Conservation (phyloP, 176 grass and related monocot genomes). For the Carex scoparia region DNA sequence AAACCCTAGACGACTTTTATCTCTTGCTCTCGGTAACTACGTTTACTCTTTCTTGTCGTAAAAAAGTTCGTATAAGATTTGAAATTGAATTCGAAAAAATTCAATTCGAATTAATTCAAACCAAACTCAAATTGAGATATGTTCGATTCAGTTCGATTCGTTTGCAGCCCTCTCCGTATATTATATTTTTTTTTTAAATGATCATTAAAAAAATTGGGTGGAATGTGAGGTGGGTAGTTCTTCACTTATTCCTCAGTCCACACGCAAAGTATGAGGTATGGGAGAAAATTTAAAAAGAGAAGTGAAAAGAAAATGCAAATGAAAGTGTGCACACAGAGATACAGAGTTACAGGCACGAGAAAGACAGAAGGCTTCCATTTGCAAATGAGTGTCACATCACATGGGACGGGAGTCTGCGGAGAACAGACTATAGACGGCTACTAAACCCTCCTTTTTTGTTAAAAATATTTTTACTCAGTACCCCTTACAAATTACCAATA, state of each 20-base stretch:
- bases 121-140: no score
- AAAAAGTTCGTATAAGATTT: no score
- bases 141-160: no score
- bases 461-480: not conserved
- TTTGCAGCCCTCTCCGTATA: no score
- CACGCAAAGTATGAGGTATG: not conserved
- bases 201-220: no score
- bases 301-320: not conserved
- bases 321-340: no score
- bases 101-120: no score
- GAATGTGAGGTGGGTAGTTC: not conserved
- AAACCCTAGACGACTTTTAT: no score
- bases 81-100: no score
- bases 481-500: not conserved
- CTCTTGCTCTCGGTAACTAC: no score
- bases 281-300: not conserved
- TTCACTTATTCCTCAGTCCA: not conserved
- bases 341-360: not conserved
- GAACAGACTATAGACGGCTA: not conserved
- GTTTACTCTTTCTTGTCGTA: no score
- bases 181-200: no score
- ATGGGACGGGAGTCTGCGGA: not conserved
- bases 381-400: not conserved
- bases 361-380: not conserved
- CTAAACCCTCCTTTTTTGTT: not conserved